Conservation (phyloP, 139 green algal species). For the Chlamydomonas incerta region DNA sequence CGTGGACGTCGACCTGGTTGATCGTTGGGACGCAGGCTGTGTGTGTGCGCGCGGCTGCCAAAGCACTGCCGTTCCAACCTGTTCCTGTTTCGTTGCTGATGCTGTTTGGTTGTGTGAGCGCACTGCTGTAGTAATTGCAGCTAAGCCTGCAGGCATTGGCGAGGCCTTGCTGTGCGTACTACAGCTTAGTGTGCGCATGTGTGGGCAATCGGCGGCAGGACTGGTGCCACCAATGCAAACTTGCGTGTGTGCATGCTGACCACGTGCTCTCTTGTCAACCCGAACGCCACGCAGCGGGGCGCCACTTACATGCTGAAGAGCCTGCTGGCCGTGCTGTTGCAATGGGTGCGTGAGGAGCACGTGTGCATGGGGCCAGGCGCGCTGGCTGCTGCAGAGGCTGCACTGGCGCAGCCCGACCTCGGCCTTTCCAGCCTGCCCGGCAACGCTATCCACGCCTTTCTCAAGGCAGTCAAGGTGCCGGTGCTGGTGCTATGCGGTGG, state of each 20-base stretch:
- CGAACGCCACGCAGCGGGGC: background rate
- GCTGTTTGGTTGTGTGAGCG: background rate
- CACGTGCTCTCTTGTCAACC: background rate
- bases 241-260: background rate
- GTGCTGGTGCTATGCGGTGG: constrained; percentile 22
- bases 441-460: background rate
- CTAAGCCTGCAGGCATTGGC: background rate
- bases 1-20: background rate
- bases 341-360: background rate
- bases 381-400: background rate
- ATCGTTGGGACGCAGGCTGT: constrained; percentile 1
- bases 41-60: background rate
- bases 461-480: constrained; percentile 8
- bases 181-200: background rate
- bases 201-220: background rate
- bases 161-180: background rate
- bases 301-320: background rate
- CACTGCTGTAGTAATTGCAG: no score
- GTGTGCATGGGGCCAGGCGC: background rate
- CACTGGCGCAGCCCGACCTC: background rate
- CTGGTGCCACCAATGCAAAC: background rate
- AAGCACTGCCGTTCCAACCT: background rate
- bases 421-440: background rate
- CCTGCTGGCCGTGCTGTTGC: background rate
- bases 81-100: background rate